Percentiles rank a stretch among this genome's conserved stretches.
Evolutionary conservation across 108 stramenopile genomes (phyloP).

Genomic region (Pseudonitzschia pungens): DNA sequence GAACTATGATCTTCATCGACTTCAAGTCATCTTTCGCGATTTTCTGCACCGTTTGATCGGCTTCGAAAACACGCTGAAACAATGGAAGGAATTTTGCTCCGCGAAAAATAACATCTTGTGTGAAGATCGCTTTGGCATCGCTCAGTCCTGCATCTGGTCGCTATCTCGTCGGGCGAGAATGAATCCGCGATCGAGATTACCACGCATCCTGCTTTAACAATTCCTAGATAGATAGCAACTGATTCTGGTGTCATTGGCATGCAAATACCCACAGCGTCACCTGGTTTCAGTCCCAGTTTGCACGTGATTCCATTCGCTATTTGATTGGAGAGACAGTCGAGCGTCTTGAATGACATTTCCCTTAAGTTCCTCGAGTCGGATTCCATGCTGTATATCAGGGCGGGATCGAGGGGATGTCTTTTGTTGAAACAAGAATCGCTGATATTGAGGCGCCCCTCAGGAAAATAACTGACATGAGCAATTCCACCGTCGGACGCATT

Average conservation of each 20-base stretch:
- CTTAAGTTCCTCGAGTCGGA: conserved; percentile 19
- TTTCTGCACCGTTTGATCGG: conserved; percentile 18
- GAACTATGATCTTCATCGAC: conserved; percentile 25
- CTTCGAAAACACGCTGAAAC: conserved; percentile 31
- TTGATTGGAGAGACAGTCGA: conserved; percentile 34
- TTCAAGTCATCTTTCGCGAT: neutral
- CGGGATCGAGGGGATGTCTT: conserved; percentile 18
- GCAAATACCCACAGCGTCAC: conserved; percentile 39
- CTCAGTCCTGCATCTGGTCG: conserved; percentile 41
- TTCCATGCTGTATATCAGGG: conserved; percentile 32
- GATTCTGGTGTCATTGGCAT: conserved; percentile 52
- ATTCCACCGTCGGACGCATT: conserved; percentile 9
- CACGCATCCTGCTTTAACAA: conserved; percentile 38
- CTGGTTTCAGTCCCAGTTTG: conserved; percentile 17
- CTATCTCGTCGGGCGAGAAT: conserved; percentile 35
- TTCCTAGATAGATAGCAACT: conserved; percentile 38
- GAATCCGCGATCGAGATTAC: conserved; percentile 41
- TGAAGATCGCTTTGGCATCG: conserved; percentile 39
- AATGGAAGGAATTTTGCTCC: conserved; percentile 37
- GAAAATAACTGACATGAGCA: conserved; percentile 36
- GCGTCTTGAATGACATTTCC: conserved; percentile 18
- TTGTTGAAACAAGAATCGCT: conserved; percentile 40
- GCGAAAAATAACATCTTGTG: conserved; percentile 43
- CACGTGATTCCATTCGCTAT: conserved; percentile 30
- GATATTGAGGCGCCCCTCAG: conserved; percentile 36